These are phyloP conservation scores for Phaeosphaeriaceae sp. DNA, from an alignment of 2,329 filamentous ascomycete species.

Conservation along the genomic window DNA sequence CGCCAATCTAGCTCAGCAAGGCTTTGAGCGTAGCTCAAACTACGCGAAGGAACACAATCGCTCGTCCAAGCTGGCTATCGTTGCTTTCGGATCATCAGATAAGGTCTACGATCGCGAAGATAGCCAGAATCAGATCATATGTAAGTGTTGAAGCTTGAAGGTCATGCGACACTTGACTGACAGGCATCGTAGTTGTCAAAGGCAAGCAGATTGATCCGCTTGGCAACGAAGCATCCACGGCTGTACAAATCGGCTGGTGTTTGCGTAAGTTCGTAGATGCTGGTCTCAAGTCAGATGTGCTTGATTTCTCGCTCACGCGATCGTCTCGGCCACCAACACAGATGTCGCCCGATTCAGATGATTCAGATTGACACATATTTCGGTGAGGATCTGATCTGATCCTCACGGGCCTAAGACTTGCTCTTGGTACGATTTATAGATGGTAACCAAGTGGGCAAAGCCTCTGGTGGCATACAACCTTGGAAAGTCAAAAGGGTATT, in stretches of 20 bases:
- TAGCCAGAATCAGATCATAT: constrained; percentile 52
- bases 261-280: constrained; percentile 55
- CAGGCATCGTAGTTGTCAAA: constrained; percentile 43
- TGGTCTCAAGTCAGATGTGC: constrained; percentile 51
- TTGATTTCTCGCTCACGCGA: constrained; percentile 54
- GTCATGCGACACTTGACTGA: neutral
- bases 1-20: constrained; percentile 48
- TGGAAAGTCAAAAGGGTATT: neutral
- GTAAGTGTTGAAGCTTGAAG: constrained; percentile 7
- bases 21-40: constrained; percentile 40
- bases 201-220: constrained; percentile 52
- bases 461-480: neutral
- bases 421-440: neutral
- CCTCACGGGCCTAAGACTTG: neutral
- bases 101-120: constrained; percentile 57
- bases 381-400: neutral
- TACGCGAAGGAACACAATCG: constrained; percentile 37
- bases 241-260: constrained; percentile 55
- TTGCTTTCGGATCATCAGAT: constrained; percentile 56
- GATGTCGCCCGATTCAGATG: constrained; percentile 40
- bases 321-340: constrained; percentile 47
- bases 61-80: constrained; percentile 51
- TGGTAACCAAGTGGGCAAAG: neutral
- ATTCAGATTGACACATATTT: constrained; percentile 34
- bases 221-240: constrained; percentile 49